Evolutionary conservation across 129 eudicot genomes (phyloP).

Genomic region (Pulicaria dysenterica): DNA sequence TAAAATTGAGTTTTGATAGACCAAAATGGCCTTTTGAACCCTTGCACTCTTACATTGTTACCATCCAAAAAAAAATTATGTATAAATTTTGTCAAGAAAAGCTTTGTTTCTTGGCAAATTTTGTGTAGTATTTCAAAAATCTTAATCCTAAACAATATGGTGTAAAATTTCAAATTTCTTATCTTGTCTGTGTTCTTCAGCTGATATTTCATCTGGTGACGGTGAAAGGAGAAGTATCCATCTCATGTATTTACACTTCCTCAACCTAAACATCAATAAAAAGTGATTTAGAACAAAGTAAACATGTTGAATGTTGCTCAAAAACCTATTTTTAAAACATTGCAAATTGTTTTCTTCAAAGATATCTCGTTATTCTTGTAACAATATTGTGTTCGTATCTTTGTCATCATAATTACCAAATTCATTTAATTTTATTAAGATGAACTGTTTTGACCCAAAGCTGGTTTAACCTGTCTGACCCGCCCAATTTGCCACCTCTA

Average conservation of each 20-base stretch:
- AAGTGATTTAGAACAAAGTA: background rate
- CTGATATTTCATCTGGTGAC: constrained; percentile 7
- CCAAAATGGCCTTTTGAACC: constrained; percentile 21
- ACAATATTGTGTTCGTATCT: background rate
- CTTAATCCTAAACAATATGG: constrained; percentile 16
- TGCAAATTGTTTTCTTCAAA: background rate
- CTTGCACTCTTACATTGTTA: too few species aligned
- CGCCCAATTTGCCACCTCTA: background rate
- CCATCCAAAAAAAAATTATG: constrained; percentile 2
- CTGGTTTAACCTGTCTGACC: background rate
- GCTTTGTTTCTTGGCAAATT: constrained; percentile 5
- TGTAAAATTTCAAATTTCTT: background rate
- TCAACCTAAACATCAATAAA: constrained; percentile 45
- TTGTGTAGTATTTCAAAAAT: constrained; percentile 26
- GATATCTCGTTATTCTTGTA: background rate
- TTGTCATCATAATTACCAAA: background rate
- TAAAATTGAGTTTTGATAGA: constrained; percentile 3
- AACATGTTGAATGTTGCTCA: background rate
- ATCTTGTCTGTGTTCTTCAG: constrained; percentile 13
- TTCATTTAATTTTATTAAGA: background rate
- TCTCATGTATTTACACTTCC: constrained; percentile 47
- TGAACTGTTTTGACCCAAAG: background rate
- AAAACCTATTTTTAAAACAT: too few species aligned
- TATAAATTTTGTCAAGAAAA: constrained; percentile 19
- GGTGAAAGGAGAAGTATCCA: constrained; percentile 13